Percentiles rank a stretch among this genome's conserved stretches.
Conservation (phyloP, 2,329 filamentous ascomycete genomes). For the Epicoccum nigrum region DNA sequence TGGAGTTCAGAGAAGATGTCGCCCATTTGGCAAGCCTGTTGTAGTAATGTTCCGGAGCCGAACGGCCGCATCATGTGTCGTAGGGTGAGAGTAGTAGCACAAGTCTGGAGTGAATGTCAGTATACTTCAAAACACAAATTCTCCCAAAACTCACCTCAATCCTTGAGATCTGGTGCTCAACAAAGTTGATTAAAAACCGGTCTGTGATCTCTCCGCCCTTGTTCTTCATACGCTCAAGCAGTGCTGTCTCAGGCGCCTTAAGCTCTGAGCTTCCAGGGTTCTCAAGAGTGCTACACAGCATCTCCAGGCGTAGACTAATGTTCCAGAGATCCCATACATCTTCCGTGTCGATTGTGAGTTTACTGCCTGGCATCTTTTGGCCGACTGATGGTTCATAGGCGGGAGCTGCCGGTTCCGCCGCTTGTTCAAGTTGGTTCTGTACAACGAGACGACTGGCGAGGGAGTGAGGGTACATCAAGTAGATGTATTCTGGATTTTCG, state of each 20-base stretch:
- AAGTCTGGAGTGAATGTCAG: constrained; percentile 65
- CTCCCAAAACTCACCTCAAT: constrained; percentile 76
- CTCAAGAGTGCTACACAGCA: constrained; percentile 90
- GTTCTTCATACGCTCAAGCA: constrained; percentile 75
- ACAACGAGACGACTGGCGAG: constrained; percentile 79
- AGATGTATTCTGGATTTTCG: constrained; percentile 95
- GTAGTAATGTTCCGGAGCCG: constrained; percentile 66
- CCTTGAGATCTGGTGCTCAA: constrained; percentile 93
- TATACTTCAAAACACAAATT: background rate
- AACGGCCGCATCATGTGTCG: constrained; percentile 79
- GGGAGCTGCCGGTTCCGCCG: constrained; percentile 46
- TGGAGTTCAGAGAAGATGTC: constrained; percentile 70
- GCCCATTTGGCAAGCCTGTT: constrained; percentile 78
- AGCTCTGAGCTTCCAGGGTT: constrained; percentile 66
- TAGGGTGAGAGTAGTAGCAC: constrained; percentile 77
- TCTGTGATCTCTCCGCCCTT: constrained; percentile 87
- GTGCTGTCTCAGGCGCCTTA: constrained; percentile 79
- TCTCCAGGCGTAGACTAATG: constrained; percentile 86
- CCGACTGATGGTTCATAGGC: constrained; percentile 58
- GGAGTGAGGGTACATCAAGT: constrained; percentile 91
- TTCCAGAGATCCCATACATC: constrained; percentile 90
- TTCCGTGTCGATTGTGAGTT: constrained; percentile 81
- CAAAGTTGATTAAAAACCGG: constrained; percentile 82
- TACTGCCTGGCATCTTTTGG: constrained; percentile 65
- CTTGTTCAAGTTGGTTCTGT: constrained; percentile 62